Evolutionary conservation across 2,329 filamentous ascomycete genomes (phyloP).

Genomic region (Alternaria brassicicola): DNA sequence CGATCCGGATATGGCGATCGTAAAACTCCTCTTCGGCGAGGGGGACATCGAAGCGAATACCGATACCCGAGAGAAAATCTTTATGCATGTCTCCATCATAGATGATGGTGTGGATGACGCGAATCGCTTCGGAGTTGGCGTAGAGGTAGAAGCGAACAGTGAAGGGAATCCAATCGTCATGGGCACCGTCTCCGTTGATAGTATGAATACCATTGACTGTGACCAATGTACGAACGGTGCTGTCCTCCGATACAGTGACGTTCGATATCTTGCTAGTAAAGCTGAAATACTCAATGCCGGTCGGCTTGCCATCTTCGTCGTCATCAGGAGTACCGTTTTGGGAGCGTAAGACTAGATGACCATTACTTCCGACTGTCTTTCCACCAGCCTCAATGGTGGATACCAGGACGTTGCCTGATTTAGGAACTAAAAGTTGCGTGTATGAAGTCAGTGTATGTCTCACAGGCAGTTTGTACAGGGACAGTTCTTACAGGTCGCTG

Average conservation of each 20-base stretch:
- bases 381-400: slow-evolving; percentile 47
- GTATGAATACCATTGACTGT: slow-evolving; percentile 52
- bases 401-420: slow-evolving; percentile 38
- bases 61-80: slow-evolving; percentile 62
- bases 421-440: no score
- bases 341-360: slow-evolving; percentile 58
- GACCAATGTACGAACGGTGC: slow-evolving; percentile 55
- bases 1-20: slow-evolving; percentile 64
- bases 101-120: slow-evolving; percentile 62
- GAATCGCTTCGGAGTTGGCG: slow-evolving; percentile 61
- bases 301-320: slow-evolving; percentile 43
- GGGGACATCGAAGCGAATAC: slow-evolving; percentile 62
- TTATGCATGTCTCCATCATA: slow-evolving; percentile 59
- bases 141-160: slow-evolving; percentile 65
- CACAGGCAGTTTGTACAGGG: no score
- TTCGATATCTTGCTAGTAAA: slow-evolving; percentile 61
- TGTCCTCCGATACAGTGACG: slow-evolving; percentile 55
- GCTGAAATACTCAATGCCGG: slow-evolving; percentile 51
- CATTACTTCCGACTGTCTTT: slow-evolving; percentile 48
- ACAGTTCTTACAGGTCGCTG: no score
- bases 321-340: slow-evolving; percentile 56
- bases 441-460: no score
- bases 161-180: slow-evolving; percentile 61
- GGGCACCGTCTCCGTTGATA: slow-evolving; percentile 31
- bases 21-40: slow-evolving; percentile 60